Conservation (phyloP, 495 filamentous ascomycete species). For the Neurospora africana region DNA sequence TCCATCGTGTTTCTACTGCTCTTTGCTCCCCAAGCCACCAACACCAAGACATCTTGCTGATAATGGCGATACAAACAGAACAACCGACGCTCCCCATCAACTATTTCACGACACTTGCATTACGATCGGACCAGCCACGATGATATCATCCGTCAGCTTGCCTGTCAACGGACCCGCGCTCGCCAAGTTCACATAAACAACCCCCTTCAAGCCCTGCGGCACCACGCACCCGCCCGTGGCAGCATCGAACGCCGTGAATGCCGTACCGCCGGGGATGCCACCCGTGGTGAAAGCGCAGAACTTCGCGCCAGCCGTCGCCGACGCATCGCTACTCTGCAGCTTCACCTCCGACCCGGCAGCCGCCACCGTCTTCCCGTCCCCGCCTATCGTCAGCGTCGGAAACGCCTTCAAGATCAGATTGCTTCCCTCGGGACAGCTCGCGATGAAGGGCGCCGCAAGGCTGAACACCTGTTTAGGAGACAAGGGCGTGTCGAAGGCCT, state of each 20-base stretch:
- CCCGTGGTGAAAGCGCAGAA: conserved; percentile 51
- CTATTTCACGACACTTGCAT: conserved; percentile 37
- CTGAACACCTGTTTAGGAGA: conserved; percentile 50
- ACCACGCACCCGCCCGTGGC: conserved; percentile 37
- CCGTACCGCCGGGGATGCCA: conserved; percentile 38
- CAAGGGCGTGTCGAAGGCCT: conserved; percentile 50
- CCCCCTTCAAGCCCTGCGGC: conserved; percentile 40
- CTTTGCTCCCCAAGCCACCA: background rate
- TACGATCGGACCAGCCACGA: conserved; percentile 41
- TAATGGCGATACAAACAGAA: background rate
- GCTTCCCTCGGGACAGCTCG: conserved; percentile 45
- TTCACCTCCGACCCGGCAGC: conserved; percentile 31
- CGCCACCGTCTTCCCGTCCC: conserved; percentile 6
- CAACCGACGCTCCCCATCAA: background rate
- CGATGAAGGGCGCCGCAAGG: conserved; percentile 53
- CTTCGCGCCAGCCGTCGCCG: conserved; percentile 27
- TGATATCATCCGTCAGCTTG: conserved; percentile 39
- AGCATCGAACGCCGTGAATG: conserved; percentile 37
- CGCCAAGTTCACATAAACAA: conserved; percentile 45
- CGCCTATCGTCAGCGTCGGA: conserved; percentile 40
- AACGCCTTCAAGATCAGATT: conserved; percentile 47
- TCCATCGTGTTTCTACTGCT: background rate
- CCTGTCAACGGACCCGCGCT: conserved; percentile 31
- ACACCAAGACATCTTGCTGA: background rate
- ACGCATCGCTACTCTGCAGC: conserved; percentile 23